Percentiles rank a stretch among this genome's conserved stretches.
These are phyloP conservation scores for Capsicum pubescens DNA, from an alignment of 257 asterid species.

Conservation along the genomic window DNA sequence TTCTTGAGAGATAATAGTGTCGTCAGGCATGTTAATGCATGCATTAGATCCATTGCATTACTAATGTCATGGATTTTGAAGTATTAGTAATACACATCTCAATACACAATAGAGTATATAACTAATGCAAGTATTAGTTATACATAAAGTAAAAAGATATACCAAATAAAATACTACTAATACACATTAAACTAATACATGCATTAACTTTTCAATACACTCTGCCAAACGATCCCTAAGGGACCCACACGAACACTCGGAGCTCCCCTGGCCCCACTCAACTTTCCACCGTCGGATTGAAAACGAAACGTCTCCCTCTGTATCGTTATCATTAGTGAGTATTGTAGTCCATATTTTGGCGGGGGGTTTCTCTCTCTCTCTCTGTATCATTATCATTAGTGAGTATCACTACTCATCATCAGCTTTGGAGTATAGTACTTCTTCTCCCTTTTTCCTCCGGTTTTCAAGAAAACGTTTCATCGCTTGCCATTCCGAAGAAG, in stretches of 20 bases:
- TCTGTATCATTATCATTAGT: background rate
- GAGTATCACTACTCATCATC: background rate
- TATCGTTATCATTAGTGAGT: conserved; percentile 24
- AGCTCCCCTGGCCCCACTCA: conserved; percentile 30
- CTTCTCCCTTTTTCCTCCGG: conserved; percentile 43
- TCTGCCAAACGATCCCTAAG: background rate
- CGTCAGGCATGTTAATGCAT: too few relatives aligned
- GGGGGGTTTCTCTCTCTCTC: conserved; percentile 43
- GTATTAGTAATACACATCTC: too few relatives aligned
- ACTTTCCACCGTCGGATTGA: conserved; percentile 48
- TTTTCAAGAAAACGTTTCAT: conserved; percentile 46
- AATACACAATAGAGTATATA: too few relatives aligned
- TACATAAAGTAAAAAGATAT: too few relatives aligned
- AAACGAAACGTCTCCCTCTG: conserved; percentile 40
- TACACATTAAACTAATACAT: too few relatives aligned
- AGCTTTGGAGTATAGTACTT: conserved; percentile 26
- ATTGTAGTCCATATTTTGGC: conserved; percentile 29
- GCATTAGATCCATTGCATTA: too few relatives aligned
- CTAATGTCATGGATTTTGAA: too few relatives aligned
- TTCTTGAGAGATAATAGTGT: too few relatives aligned
- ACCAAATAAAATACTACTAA: too few relatives aligned
- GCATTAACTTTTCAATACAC: too few relatives aligned
- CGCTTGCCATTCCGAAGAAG: conserved; percentile 39
- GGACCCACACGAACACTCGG: conserved; percentile 30
- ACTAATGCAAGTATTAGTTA: too few relatives aligned